These are phyloP conservation scores for Xylaria hypoxylon DNA, from an alignment of 2,329 filamentous ascomycete species.

Conservation along the genomic window DNA sequence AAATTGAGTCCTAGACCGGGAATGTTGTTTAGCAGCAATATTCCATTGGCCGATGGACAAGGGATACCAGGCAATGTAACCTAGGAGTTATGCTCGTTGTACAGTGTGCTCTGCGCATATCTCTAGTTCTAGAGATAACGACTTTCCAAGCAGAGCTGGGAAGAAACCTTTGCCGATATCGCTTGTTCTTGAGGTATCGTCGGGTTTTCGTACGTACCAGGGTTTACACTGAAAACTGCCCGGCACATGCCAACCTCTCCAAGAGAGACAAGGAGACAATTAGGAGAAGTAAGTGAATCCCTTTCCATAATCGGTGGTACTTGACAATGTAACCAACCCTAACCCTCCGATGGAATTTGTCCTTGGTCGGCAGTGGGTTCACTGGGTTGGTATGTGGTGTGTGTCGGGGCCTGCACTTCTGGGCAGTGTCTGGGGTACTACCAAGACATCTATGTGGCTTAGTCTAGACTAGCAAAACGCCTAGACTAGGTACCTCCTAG, in stretches of 20 bases:
- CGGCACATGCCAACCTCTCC: not conserved
- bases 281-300: no score
- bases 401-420: not conserved
- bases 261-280: not conserved
- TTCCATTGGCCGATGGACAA: slow-evolving; percentile 11
- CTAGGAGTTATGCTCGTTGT: not conserved
- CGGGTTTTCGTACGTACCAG: not conserved
- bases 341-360: not conserved
- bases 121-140: slow-evolving; percentile 13
- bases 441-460: not conserved
- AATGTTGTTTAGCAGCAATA: not conserved
- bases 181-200: slow-evolving; percentile 6
- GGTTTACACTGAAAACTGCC: not conserved
- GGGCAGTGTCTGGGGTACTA: slow-evolving; percentile 11
- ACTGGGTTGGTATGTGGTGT: not conserved
- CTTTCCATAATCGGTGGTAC: no score
- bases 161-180: slow-evolving; percentile 28
- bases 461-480: slow-evolving; percentile 10
- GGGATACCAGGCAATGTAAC: slow-evolving; percentile 19
- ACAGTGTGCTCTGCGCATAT: no score
- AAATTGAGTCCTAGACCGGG: not conserved
- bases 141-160: slow-evolving; percentile 12
- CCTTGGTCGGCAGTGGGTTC: not conserved
- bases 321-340: not conserved
- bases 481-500: not conserved